A percentile compares a stretch with the other conserved stretches of the same genome.
phyloP scores from a whole-genome alignment of 2,329 filamentous ascomycete genomes.

The Pseudogymnoascus sp. region DNA sequence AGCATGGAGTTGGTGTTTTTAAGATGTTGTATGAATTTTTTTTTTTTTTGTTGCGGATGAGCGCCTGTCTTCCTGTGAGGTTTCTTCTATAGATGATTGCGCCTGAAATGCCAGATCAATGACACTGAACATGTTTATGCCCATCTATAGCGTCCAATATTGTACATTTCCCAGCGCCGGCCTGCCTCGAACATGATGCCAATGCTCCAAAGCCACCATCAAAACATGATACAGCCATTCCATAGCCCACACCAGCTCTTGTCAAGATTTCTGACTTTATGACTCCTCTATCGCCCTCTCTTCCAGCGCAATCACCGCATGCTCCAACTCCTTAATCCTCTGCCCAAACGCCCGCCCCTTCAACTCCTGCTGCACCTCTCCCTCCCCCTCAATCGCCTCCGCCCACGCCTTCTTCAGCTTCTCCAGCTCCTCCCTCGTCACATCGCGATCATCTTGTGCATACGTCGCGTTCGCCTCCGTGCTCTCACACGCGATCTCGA shows the following conservation, averaged over 20 bases:
- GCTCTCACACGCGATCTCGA: slow-evolving; percentile 42
- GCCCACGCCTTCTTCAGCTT: slow-evolving; percentile 29
- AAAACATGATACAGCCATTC: background rate
- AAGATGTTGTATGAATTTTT: slow-evolving; percentile 1
- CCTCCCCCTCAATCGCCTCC: slow-evolving; percentile 27
- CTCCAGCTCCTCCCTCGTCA: slow-evolving; percentile 38
- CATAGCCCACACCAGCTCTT: background rate
- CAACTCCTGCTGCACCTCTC: slow-evolving; percentile 33
- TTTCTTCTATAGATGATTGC: background rate
- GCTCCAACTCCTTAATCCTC: slow-evolving; percentile 39
- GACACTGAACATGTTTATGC: background rate
- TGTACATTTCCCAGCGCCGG: background rate
- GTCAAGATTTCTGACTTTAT: background rate
- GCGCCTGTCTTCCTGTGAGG: background rate
- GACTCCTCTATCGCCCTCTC: background rate
- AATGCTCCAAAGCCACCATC: background rate
- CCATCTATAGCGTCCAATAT: background rate
- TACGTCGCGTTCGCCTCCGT: slow-evolving; percentile 39
- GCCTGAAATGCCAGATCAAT: slow-evolving; percentile 3
- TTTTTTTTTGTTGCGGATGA: background rate
- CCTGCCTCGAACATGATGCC: background rate
- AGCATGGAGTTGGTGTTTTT: slow-evolving; percentile 2
- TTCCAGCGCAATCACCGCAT: slow-evolving; percentile 34
- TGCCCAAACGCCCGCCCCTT: slow-evolving; percentile 37
- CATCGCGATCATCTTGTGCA: slow-evolving; percentile 37